These are phyloP conservation scores for Zea luxurians DNA, from an alignment of 176 grass and related monocot species.

Conservation along the genomic window DNA sequence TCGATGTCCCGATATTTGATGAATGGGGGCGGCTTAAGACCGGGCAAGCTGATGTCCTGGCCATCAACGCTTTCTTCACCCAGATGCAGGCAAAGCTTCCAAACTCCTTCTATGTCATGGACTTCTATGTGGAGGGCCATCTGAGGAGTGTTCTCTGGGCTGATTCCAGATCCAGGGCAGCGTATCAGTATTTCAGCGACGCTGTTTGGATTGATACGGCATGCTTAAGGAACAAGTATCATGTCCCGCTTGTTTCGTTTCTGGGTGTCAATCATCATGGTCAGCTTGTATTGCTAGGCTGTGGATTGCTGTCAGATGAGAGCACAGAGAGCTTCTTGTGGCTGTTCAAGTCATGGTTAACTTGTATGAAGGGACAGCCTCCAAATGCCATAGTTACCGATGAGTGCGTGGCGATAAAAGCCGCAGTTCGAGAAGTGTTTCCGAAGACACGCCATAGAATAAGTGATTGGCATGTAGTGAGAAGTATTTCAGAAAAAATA, in stretches of 20 bases:
- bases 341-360: constrained; percentile 65
- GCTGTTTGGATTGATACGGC: constrained; percentile 49
- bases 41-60: not conserved
- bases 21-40: constrained; percentile 68
- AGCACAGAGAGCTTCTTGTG: constrained; percentile 70
- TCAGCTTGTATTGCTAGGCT: constrained; percentile 65
- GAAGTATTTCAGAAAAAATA: constrained; percentile 57
- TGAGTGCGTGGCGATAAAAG: constrained; percentile 53
- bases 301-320: constrained; percentile 76
- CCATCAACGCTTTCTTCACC: constrained; percentile 43
- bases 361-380: constrained; percentile 8
- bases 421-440: constrained; percentile 19
- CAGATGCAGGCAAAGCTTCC: constrained; percentile 67
- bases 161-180: constrained; percentile 66
- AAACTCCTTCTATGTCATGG: constrained; percentile 73
- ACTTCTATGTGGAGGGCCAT: constrained; percentile 29
- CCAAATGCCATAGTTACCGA: constrained; percentile 67
- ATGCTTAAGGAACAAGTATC: constrained; percentile 61
- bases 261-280: constrained; percentile 70
- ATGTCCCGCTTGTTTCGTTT: constrained; percentile 60
- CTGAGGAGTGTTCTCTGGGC: constrained; percentile 77
- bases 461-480: constrained; percentile 51
- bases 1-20: constrained; percentile 34
- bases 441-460: constrained; percentile 63
- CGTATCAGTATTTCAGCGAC: constrained; percentile 64